Base-by-base conservation (phyloP, 305 asterid species). In the Caryopteris hybrid region DNA sequence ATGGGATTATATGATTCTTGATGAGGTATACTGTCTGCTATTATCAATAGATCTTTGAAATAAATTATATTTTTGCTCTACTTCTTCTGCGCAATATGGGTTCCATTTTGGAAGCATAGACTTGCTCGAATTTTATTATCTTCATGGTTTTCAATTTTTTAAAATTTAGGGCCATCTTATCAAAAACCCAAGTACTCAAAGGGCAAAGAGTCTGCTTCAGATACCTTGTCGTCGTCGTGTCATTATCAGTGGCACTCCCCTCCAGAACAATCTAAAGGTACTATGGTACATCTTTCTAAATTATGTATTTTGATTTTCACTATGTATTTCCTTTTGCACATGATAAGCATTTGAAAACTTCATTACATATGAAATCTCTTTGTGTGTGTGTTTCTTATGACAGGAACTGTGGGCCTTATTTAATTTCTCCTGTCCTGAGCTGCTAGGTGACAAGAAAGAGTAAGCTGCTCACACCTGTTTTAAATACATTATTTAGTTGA, bases 331-430 rank as follows among this genome's bases (percentile, higher is more conserved):
- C 25, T 11, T 61, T 55, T 63, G 20, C 48, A 38, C 21, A 21
- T 8, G 41, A 33, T 41, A 46, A 41, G 36, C 54, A 61, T 16
- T 10, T 25, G 56, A 27, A 46, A 43, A 23, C 61, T 42, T 21
- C 60, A 67, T 33, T 64, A 54, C 17, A 72, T 66, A 21, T 57
- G 74, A 62, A n/a, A 55, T 4, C 27, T 45, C 47, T 66, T 17
- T 36, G 22, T 74, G 17, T 41, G 56, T 58, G 17, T 52, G 53
- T 34, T 29, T 51, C 42, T 36, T 50, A 43, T 69, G 55, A 38
- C 64, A 90, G 99, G 99, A 93, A 78, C 80, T 93, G 5, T 93
- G 99, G 99, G 99, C 99, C 34, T 82, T 93, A 61, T 93, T 93
- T 79, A 87, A 72, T 79, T 93, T 93, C 81, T 81, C 85, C 70